Percentiles rank a stretch among this genome's conserved stretches.
Conservation (phyloP, 306 rosid species). For the Vicia sativa region DNA sequence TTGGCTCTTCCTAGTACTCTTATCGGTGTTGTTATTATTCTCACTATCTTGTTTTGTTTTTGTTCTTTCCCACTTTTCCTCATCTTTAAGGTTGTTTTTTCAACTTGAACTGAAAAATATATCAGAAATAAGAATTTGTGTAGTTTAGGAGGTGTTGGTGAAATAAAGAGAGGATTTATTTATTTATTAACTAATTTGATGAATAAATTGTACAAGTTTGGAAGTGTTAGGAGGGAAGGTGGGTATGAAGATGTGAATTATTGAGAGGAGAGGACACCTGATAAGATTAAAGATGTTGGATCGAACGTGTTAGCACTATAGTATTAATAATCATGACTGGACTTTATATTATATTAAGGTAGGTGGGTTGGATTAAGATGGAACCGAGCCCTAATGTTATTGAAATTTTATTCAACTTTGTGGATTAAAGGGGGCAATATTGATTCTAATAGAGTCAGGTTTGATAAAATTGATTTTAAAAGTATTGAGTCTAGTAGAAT, state of each 20-base stretch:
- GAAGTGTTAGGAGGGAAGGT: neutral
- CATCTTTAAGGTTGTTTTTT: constrained; percentile 47
- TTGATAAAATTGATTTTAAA: too few species aligned
- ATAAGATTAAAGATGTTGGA: constrained; percentile 42
- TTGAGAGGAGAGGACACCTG: constrained; percentile 22
- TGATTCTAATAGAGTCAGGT: too few species aligned
- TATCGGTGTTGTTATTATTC: constrained; percentile 62
- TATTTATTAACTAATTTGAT: neutral
- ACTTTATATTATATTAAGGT: neutral
- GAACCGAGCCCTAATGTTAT: too few species aligned
- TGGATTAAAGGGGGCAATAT: too few species aligned
- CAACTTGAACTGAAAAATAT: neutral
- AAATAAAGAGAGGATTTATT: neutral
- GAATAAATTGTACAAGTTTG: too few species aligned
- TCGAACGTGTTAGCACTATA: constrained; percentile 28
- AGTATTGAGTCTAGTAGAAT: too few species aligned
- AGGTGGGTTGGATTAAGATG: neutral
- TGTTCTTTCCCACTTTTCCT: constrained; percentile 42
- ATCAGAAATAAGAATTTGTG: neutral
- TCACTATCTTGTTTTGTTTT: constrained; percentile 54
- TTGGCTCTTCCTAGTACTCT: constrained; percentile 58
- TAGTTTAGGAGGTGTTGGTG: too few species aligned
- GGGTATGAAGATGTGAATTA: constrained; percentile 35
- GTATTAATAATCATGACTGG: neutral
- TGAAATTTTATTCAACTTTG: too few species aligned